Conservation (phyloP, 495 filamentous ascomycete species). For the Pseudomonodictys pantanalensis region DNA sequence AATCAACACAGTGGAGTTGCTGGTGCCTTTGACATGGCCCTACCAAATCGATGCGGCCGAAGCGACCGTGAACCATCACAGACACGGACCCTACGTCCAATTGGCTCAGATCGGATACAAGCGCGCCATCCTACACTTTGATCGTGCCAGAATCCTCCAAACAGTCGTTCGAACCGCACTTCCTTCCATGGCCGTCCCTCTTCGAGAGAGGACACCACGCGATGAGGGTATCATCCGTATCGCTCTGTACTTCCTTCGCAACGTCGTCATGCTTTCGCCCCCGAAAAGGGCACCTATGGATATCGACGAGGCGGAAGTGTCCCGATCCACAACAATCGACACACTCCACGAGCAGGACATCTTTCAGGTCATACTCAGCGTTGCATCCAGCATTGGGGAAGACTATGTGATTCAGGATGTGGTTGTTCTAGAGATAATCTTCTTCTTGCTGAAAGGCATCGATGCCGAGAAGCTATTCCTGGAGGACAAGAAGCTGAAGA, state of each 20-base stretch:
- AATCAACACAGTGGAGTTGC: constrained; percentile 64
- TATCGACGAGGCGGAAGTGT: constrained; percentile 83
- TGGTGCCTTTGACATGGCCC: constrained; percentile 95
- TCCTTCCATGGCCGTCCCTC: constrained; percentile 78
- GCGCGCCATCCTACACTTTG: constrained; percentile 75
- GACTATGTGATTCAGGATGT: constrained; percentile 89
- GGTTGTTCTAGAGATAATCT: constrained; percentile 81
- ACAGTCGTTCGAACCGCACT: constrained; percentile 76
- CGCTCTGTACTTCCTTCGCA: constrained; percentile 82
- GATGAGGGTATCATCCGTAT: constrained; percentile 95
- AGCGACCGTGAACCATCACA: constrained; percentile 90
- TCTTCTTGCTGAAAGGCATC: constrained; percentile 86
- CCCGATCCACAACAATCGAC: constrained; percentile 80
- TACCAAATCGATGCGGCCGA: constrained; percentile 71
- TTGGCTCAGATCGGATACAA: constrained; percentile 89
- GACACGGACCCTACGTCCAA: constrained; percentile 83
- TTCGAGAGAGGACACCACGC: constrained; percentile 69
- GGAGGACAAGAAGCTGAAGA: constrained; percentile 64
- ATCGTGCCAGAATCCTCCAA: constrained; percentile 69
- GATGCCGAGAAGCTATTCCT: constrained; percentile 84
- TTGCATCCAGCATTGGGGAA: constrained; percentile 86
- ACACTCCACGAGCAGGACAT: constrained; percentile 88
- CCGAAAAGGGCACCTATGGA: constrained; percentile 58
- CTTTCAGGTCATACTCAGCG: constrained; percentile 74
- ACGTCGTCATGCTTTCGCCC: constrained; percentile 78